phyloP scores from a whole-genome alignment of 1,284 basidiomycete genomes.

The Cutaneotrichosporon arboriforme region DNA sequence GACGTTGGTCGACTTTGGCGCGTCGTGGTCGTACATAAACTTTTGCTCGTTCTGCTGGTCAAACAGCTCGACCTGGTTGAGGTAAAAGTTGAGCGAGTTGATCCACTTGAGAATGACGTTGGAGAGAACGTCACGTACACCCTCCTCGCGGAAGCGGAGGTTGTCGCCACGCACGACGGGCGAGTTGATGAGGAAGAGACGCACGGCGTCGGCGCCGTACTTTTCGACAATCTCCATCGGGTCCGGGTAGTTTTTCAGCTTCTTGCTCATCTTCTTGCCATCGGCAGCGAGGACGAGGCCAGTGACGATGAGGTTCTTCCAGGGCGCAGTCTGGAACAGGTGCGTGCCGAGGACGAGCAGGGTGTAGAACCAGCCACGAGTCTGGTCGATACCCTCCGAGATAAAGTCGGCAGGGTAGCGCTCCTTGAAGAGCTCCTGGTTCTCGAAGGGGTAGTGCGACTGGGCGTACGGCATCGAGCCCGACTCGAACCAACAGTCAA shows the following conservation, averaged over 20 bases:
- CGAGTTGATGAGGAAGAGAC: conserved; percentile 98
- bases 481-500: conserved; percentile 99
- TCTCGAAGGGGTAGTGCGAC: conserved; percentile 96
- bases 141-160: conserved; percentile 94
- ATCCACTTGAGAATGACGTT: conserved; percentile 97
- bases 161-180: conserved; percentile 98
- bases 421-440: conserved; percentile 63
- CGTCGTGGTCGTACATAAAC: conserved; percentile 83
- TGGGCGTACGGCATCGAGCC: conserved; percentile 99
- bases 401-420: conserved; percentile 97
- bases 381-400: conserved; percentile 94
- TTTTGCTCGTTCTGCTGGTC: conserved; percentile 74
- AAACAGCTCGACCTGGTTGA: conserved; percentile 85
- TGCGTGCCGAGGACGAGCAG: conserved; percentile 92
- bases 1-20: conserved; percentile 80
- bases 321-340: conserved; percentile 86
- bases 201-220: conserved; percentile 93
- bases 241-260: conserved; percentile 96
- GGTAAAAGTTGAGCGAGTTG: conserved; percentile 98
- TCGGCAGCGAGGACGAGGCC: conserved; percentile 96
- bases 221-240: conserved; percentile 83
- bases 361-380: conserved; percentile 99
- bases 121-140: conserved; percentile 92
- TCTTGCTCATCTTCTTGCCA: conserved; percentile 99
- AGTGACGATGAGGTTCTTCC: conserved; percentile 97